Base-by-base conservation (phyloP, 306 rosid genomes). In the Vigna trinervia region DNA sequence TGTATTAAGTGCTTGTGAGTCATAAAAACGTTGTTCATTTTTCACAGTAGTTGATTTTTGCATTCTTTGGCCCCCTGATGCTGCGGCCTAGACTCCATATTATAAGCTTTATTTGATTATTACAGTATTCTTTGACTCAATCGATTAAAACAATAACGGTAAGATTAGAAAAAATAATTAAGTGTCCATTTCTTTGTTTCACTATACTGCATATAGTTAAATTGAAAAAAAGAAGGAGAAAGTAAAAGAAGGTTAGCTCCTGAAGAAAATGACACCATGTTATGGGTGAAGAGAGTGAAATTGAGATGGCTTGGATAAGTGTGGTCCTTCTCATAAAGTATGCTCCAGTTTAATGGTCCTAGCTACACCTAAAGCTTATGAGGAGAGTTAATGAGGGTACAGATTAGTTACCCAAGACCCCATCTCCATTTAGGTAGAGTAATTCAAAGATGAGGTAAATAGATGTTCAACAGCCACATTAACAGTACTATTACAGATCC, bases 11-110 rank as follows among this genome's bases (percentile, higher is more conserved):
- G 43, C 3, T 38, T 28, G 9, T 76, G 22, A 67, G 39, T 12
- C 32, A 51, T 12, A 50, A 28, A 17, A 59, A 48, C n/a, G 51
- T 41, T 23, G n/a, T n/a, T 75, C 71, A 48, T 48, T 75, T 39
- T 46, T 45, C 28, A 73, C 38, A 36, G 8, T 8, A 12, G 30
- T 34, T 69, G 10, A 22, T 68, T 67, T 68, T 48, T 48, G 43
- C 74, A 23, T 45, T 12, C 15, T 45, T 45, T 12, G 12, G 14
- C n/a, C n/a, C 34, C 23, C 28, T 14, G 57, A 3, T 46, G 23
- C 13, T 4, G 12, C 0, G 14, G 67, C 45, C 67, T 13, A 0
- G 5, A 59, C 6, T 28, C 39, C 47, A 62, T 34, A 15, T 10
- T 56, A 9, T 23, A 57, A 5, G 62, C 36, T 57, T 36, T 57